These are phyloP conservation scores for Pterocarpus macrocarpus DNA, from an alignment of 306 rosid genomes.

Conservation along the genomic window DNA sequence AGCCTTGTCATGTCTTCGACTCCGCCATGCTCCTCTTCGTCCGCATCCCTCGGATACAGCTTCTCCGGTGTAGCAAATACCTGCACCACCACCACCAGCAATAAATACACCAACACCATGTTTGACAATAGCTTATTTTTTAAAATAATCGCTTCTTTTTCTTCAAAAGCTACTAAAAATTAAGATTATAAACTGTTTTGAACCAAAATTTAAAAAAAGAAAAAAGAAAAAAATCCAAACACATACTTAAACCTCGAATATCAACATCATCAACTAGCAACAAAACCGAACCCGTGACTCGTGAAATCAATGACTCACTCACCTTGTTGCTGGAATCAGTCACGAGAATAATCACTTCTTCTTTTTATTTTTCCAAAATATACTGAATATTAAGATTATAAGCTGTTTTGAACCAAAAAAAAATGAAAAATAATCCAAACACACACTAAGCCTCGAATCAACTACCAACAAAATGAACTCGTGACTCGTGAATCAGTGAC, in stretches of 20 bases:
- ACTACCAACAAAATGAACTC: not conserved
- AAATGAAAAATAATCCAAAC: not conserved
- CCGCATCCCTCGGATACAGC: constrained; percentile 82
- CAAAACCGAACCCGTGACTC: not conserved
- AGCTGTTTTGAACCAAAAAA: not conserved
- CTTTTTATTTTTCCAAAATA: not conserved
- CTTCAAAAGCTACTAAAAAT: not conserved
- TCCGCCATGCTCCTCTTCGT: constrained; percentile 96
- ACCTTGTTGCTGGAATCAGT: no score
- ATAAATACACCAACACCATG: not conserved
- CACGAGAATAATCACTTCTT: not conserved
- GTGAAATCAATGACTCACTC: not conserved
- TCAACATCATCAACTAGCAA: not conserved
- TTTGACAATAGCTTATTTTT: not conserved
- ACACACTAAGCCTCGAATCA: not conserved
- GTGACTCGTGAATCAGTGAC: not conserved
- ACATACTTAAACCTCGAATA: not conserved
- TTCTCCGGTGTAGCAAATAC: constrained; percentile 65
- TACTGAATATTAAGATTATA: not conserved
- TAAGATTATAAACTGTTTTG: not conserved
- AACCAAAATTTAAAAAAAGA: not conserved
- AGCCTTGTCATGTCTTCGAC: constrained; percentile 94
- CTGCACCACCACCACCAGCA: constrained; percentile 48
- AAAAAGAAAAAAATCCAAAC: not conserved
- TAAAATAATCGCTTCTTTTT: not conserved